phyloP scores from a whole-genome alignment of 2,329 filamentous ascomycete genomes.

The Trichophyton rubrum region DNA sequence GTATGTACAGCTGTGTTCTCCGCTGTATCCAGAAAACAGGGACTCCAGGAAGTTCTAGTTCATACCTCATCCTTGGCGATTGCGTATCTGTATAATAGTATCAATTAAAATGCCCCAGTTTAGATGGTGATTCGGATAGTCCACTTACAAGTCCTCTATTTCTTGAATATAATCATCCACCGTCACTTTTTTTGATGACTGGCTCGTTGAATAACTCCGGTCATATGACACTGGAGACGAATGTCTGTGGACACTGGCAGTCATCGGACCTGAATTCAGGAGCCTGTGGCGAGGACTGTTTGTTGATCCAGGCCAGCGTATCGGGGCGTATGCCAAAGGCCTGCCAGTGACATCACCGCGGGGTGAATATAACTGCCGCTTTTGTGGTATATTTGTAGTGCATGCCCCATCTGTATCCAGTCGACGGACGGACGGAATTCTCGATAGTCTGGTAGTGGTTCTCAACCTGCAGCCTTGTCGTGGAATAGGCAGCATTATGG shows the following conservation, averaged over 20 bases:
- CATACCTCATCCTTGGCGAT: conserved; percentile 34
- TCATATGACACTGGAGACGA: not conserved
- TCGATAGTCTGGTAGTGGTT: not conserved
- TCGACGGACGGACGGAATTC: not conserved
- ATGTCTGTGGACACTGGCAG: not conserved
- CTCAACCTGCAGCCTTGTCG: not conserved
- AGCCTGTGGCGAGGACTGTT: not conserved
- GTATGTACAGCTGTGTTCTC: not conserved
- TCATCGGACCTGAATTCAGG: no score
- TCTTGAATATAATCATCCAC: conserved; percentile 14
- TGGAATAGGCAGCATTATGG: no score
- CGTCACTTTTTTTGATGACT: not conserved
- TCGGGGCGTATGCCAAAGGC: not conserved
- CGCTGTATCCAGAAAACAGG: not conserved
- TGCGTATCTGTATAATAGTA: conserved; percentile 26
- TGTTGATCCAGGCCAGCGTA: not conserved
- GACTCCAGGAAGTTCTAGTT: not conserved
- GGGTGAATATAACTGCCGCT: not conserved
- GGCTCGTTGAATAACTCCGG: not conserved
- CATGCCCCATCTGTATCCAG: not conserved
- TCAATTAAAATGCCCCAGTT: no score
- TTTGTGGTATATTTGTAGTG: not conserved
- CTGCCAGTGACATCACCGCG: not conserved
- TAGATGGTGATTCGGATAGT: no score
- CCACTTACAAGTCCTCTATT: conserved; percentile 13